Evolutionary conservation across 2,329 filamentous ascomycete species (phyloP), one percentile per base, ranked within the genome.

Genomic region (Periconia macrospinosa): DNA sequence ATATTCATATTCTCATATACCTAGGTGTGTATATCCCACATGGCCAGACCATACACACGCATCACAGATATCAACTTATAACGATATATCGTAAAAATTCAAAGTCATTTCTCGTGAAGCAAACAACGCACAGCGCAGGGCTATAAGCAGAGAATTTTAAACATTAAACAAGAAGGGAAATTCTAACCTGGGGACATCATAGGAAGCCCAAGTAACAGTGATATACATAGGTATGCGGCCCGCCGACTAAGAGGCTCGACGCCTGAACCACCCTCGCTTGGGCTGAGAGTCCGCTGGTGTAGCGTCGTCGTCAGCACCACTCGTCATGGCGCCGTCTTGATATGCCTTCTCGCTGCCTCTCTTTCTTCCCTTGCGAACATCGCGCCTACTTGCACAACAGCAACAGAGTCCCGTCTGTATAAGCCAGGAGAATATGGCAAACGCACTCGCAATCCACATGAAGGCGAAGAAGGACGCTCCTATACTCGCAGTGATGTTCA

Each of bases 361-460:
- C 74, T 79, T 80, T 62, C 72, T 71, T 9, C 78, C 79, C 13
- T 65, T 79, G 60, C 67, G 73, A 23, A 86, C 73, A 57, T 86
- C 83, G 55, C 84, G 71, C 46, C 81, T 69, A 41, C 79, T 81
- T 13, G 82, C 81, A 66, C 88, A 90, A 71, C 90, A 95, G 73
- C 91, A 96, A 63, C 87, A 90, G 72, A 93, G 81, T 30, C 87
- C 85, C 27, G 88, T 77, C 71, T 95, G 90, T 18, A 95, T 78
- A 10, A 79, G 50, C 70, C 90, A 92, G 0, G 88, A 87, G 18
- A 92, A 66, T 6, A 91, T 75, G 1, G 84, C 83, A 55, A 87
- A 84, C 0, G 80, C 84, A 0, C 86, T 82, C 0, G 88, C 90
- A 27, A 91, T 83, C 92, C 93, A 97, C 88, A 96, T 93, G 68